Conservation (phyloP, 2,329 filamentous ascomycete genomes). For the Aschersonia sp. region DNA sequence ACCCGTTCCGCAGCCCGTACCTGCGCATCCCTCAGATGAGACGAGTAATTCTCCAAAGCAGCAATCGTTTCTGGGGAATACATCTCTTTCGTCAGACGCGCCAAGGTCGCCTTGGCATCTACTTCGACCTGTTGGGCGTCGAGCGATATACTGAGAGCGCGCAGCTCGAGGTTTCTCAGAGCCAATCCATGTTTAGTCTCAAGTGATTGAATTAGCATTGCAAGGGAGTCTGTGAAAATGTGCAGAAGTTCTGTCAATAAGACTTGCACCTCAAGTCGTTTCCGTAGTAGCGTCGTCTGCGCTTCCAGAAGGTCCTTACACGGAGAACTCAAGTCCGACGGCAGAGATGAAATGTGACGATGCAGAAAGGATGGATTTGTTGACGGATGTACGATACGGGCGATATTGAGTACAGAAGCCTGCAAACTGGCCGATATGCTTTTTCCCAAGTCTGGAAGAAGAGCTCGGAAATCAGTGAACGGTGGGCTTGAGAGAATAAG, state of each 20-base stretch:
- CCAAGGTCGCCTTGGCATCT: slow-evolving; percentile 20
- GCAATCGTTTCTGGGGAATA: slow-evolving; percentile 28
- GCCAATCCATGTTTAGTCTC: slow-evolving; percentile 41
- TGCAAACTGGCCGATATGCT: slow-evolving; percentile 36
- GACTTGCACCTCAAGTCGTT: slow-evolving; percentile 24
- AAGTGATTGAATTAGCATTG: slow-evolving; percentile 31
- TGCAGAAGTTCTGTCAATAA: slow-evolving; percentile 23
- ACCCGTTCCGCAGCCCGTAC: slow-evolving; percentile 29
- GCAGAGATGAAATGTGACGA: slow-evolving; percentile 36
- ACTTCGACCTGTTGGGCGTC: slow-evolving; percentile 25
- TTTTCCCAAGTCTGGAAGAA: slow-evolving; percentile 31
- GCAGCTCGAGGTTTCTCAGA: slow-evolving; percentile 35
- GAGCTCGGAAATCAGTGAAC: slow-evolving; percentile 28
- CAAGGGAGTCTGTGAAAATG: slow-evolving; percentile 22
- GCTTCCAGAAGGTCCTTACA: slow-evolving; percentile 14
- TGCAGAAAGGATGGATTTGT: slow-evolving; percentile 44
- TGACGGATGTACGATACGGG: slow-evolving; percentile 31
- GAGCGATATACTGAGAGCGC: slow-evolving; percentile 28
- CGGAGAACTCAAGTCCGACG: slow-evolving; percentile 23
- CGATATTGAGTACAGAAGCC: slow-evolving; percentile 29
- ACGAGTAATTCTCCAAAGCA: slow-evolving; percentile 31
- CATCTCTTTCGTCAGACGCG: slow-evolving; percentile 20
- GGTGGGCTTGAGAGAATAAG: slow-evolving; percentile 36
- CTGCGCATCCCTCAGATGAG: slow-evolving; percentile 34
- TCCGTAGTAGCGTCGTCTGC: slow-evolving; percentile 17